Evolutionary conservation across 805 yeast species (phyloP), one percentile per base, ranked within the genome.

Genomic region (Priceomyces fermenticarens): DNA sequence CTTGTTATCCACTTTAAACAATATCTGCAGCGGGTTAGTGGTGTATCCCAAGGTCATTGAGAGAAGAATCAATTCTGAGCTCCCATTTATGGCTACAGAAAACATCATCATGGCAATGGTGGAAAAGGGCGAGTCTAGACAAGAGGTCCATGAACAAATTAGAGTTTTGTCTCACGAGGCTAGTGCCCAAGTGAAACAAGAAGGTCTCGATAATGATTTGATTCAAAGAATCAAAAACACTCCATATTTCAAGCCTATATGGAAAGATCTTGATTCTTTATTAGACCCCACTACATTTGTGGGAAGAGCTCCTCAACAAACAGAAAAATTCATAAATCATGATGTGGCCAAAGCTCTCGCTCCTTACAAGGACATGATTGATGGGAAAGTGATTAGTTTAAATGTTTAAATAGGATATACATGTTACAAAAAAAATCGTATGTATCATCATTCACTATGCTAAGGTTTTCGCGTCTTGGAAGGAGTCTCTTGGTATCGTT

Each of bases 31-130:
- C 30, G 99, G 99, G 14, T 76, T 93, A 49, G 99, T 93, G 40
- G 99, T 93, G 35, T 93, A 93, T 72, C 99, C 99, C 54, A 91
- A 93, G 79, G 99, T 93, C 55, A 93, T 93, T 58, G 97, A 86
- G 74, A 84, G 97, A 74, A 85, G 98, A 72, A 93, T 93, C 68
- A 80, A 61, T 63, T 78, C 96, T 39, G 99, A 93, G 70, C 77
- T 93, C 60, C 99, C 99, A 54, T 93, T 93, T 78, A 93, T 93
- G 99, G 99, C 99, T 52, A 93, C 99, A 43, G 99, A 93, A 73
- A 93, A 93, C 71, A 80, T 93, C 65, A 93, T 93, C 66, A 93
- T 93, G 99, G 99, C 99, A 40, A 93, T 93, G 97, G 99, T 93
- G 43, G 95, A 89, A 70, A 84, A 85, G 64, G 98, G 98, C 55